phyloP scores from a whole-genome alignment of 768 basidiomycete genomes.

The Holtermanniella nyarrowii region DNA sequence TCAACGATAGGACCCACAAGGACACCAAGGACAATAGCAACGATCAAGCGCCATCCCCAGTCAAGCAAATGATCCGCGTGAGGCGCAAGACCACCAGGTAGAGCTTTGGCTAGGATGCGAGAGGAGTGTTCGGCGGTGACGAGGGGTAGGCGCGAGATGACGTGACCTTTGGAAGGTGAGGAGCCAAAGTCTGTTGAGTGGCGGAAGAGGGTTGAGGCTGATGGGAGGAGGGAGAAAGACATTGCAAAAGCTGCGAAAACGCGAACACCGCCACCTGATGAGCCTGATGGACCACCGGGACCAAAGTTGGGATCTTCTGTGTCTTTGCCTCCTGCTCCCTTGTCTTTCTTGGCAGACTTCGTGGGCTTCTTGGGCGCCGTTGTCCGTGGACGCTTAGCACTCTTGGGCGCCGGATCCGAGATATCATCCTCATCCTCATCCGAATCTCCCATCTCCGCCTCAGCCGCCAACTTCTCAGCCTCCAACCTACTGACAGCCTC shows the following conservation, averaged over 20 bases:
- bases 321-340: constrained; percentile 5
- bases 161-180: constrained; percentile 10
- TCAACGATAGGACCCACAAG: constrained; percentile 22
- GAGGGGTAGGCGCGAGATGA: constrained; percentile 23
- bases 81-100: constrained; percentile 19
- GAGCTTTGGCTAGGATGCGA: constrained; percentile 14
- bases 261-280: constrained; percentile 7
- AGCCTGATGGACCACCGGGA: constrained; percentile 1
- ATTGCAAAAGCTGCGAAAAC: constrained; percentile 35
- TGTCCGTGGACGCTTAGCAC: neutral
- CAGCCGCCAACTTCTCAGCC: constrained; percentile 3
- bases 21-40: constrained; percentile 21
- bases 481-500: constrained; percentile 3
- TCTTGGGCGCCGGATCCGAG: constrained; percentile 19
- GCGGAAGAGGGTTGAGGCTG: constrained; percentile 20
- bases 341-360: neutral
- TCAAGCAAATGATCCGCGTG: constrained; percentile 25
- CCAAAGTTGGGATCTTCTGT: constrained; percentile 4
- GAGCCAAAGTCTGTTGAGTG: neutral
- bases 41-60: constrained; percentile 28
- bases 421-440: constrained; percentile 16
- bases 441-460: constrained; percentile 11
- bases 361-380: neutral
- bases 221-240: constrained; percentile 28
- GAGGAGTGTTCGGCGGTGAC: constrained; percentile 32